Evolutionary conservation across 495 filamentous ascomycete genomes (phyloP).

Genomic region (Podospora pseudopauciseta): DNA sequence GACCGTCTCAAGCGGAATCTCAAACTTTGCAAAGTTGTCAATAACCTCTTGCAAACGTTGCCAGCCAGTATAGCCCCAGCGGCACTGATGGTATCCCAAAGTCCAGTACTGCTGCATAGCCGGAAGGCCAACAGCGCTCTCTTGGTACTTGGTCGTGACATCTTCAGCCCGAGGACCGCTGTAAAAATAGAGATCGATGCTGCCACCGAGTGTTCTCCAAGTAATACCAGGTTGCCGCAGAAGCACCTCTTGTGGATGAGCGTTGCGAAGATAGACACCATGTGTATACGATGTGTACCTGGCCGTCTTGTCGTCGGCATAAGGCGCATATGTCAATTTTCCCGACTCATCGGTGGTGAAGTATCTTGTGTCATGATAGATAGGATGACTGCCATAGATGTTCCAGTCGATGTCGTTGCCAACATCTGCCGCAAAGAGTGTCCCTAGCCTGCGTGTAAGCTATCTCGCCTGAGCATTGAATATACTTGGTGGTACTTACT

Average conservation of each 20-base stretch:
- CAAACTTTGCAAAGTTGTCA: conserved; percentile 64
- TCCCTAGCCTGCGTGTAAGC: conserved; percentile 38
- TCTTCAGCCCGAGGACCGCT: conserved; percentile 67
- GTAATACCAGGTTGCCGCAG: conserved; percentile 63
- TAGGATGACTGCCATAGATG: conserved; percentile 75
- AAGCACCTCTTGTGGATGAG: conserved; percentile 74
- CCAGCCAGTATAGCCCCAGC: conserved; percentile 78
- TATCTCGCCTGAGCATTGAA: not conserved
- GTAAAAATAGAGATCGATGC: conserved; percentile 80
- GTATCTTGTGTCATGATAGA: conserved; percentile 80
- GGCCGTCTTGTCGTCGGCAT: conserved; percentile 50
- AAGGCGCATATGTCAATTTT: conserved; percentile 48
- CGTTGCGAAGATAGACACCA: conserved; percentile 77
- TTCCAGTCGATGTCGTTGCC: conserved; percentile 64
- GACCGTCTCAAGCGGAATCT: conserved; percentile 78
- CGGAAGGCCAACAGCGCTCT: conserved; percentile 63
- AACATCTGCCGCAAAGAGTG: conserved; percentile 68
- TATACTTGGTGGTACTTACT: conserved; percentile 29
- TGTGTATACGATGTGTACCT: conserved; percentile 68
- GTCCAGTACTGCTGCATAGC: conserved; percentile 89
- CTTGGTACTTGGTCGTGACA: conserved; percentile 67
- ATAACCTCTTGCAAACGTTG: conserved; percentile 72
- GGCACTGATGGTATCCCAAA: conserved; percentile 80
- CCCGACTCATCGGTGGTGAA: conserved; percentile 54
- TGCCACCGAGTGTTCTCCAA: conserved; percentile 76